Conservation (phyloP, 2,329 filamentous ascomycete species). For the Aschersonia sp. region DNA sequence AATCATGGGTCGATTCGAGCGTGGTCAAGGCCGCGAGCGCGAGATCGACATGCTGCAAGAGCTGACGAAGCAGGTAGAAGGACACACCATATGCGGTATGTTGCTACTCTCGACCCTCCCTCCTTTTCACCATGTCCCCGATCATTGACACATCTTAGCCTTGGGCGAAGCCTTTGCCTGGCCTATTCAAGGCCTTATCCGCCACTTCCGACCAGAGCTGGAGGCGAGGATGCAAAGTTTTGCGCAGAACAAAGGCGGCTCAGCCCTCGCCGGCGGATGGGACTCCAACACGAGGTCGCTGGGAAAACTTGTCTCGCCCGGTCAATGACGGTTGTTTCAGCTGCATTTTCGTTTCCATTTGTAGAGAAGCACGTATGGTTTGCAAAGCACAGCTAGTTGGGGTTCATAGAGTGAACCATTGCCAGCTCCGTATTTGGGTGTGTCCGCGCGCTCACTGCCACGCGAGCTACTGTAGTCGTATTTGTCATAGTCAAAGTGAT, state of each 20-base stretch:
- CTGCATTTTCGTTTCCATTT: not conserved
- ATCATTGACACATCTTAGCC: slow-evolving; percentile 34
- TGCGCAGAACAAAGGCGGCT: slow-evolving; percentile 55
- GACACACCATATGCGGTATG: slow-evolving; percentile 93
- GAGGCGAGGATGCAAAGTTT: slow-evolving; percentile 82
- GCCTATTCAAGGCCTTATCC: slow-evolving; percentile 95
- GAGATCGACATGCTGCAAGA: slow-evolving; percentile 99
- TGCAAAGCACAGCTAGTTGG: too few relatives aligned
- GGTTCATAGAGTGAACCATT: too few relatives aligned
- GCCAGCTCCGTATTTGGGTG: too few relatives aligned
- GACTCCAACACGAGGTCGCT: slow-evolving; percentile 57
- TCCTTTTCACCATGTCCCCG: too few relatives aligned
- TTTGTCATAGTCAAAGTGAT: not conserved
- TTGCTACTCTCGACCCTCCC: slow-evolving; percentile 6
- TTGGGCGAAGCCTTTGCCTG: slow-evolving; percentile 96
- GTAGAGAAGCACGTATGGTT: not conserved
- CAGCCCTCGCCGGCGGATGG: slow-evolving; percentile 80
- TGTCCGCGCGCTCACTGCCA: not conserved
- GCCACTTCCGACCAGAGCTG: slow-evolving; percentile 93
- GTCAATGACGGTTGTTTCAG: slow-evolving; percentile 47
- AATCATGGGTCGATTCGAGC: slow-evolving; percentile 95
- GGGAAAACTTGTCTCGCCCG: slow-evolving; percentile 76
- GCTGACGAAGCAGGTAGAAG: slow-evolving; percentile 97
- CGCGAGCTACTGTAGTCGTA: not conserved
- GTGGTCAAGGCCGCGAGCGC: slow-evolving; percentile 71